These are phyloP conservation scores for Neonectria ditissima DNA, from an alignment of 2,329 filamentous ascomycete genomes.

Conservation along the genomic window DNA sequence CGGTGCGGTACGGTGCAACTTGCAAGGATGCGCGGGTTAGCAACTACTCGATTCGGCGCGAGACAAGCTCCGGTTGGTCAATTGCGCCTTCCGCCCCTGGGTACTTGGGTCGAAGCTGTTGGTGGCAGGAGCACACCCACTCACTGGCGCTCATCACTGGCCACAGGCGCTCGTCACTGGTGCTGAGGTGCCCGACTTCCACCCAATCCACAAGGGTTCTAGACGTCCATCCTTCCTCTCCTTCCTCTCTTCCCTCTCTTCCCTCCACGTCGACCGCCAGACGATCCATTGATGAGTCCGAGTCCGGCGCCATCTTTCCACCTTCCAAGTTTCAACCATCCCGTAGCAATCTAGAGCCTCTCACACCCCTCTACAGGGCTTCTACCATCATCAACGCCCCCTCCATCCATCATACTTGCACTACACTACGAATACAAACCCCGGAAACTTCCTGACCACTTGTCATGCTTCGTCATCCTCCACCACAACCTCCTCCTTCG, in stretches of 20 bases:
- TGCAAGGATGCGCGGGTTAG: slow-evolving; percentile 31
- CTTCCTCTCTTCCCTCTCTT: not conserved
- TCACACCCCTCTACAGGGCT: not conserved
- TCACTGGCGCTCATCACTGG: not conserved
- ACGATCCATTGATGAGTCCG: not conserved
- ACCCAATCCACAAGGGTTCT: not conserved
- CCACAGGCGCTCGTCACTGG: not conserved
- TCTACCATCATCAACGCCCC: not conserved
- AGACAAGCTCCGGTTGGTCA: slow-evolving; percentile 41
- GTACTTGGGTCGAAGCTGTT: slow-evolving; percentile 11
- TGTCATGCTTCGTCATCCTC: slow-evolving; percentile 3
- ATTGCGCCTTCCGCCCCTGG: slow-evolving; percentile 38
- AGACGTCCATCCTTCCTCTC: not conserved
- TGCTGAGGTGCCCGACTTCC: too few relatives aligned
- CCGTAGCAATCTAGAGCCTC: too few relatives aligned
- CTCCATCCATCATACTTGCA: not conserved
- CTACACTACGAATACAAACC: too few relatives aligned
- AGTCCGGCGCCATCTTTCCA: not conserved
- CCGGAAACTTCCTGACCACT: not conserved
- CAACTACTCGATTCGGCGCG: slow-evolving; percentile 46
- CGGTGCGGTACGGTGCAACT: slow-evolving; percentile 26
- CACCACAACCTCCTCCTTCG: slow-evolving; percentile 23
- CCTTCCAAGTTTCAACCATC: too few relatives aligned
- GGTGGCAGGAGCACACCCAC: slow-evolving; percentile 27
- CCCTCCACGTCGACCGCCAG: not conserved